Percentiles rank a stretch among this genome's conserved stretches.
Conservation (phyloP, 306 rosid genomes). For the Pachyrhizus erosus region DNA sequence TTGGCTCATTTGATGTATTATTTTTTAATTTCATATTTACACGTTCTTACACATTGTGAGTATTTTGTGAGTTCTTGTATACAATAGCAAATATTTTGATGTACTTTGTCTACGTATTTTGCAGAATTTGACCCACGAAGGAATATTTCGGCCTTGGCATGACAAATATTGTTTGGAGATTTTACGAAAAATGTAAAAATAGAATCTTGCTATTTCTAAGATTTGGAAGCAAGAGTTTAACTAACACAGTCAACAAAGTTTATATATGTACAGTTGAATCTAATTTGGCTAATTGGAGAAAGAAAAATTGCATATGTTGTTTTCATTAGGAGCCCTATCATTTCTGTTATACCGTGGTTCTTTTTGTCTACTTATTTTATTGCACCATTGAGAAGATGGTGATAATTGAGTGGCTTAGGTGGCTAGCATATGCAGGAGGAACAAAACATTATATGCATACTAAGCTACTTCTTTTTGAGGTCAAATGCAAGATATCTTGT, state of each 20-base stretch:
- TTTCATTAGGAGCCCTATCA: neutral
- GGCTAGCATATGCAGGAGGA: neutral
- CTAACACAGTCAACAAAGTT: neutral
- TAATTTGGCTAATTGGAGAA: neutral
- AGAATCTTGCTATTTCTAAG: neutral
- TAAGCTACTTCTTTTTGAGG: neutral
- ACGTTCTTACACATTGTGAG: neutral
- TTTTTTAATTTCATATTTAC: slow-evolving; percentile 1
- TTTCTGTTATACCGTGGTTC: neutral
- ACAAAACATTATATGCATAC: neutral
- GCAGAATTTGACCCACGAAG: slow-evolving; percentile 57
- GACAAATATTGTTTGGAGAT: slow-evolving; percentile 54
- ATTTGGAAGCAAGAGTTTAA: slow-evolving; percentile 12
- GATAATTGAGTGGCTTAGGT: neutral
- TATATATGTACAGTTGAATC: slow-evolving; percentile 17
- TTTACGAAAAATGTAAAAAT: slow-evolving; percentile 33
- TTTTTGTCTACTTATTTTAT: neutral
- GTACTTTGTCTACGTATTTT: neutral
- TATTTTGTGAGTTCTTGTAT: slow-evolving; percentile 8
- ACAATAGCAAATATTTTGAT: neutral
- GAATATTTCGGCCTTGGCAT: slow-evolving; percentile 69
- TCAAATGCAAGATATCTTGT: neutral
- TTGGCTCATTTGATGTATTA: neutral
- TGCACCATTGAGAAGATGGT: neutral
- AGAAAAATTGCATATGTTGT: neutral